phyloP scores from a whole-genome alignment of 2,329 filamentous ascomycete genomes.

The Hymenoscyphus fructigenus region DNA sequence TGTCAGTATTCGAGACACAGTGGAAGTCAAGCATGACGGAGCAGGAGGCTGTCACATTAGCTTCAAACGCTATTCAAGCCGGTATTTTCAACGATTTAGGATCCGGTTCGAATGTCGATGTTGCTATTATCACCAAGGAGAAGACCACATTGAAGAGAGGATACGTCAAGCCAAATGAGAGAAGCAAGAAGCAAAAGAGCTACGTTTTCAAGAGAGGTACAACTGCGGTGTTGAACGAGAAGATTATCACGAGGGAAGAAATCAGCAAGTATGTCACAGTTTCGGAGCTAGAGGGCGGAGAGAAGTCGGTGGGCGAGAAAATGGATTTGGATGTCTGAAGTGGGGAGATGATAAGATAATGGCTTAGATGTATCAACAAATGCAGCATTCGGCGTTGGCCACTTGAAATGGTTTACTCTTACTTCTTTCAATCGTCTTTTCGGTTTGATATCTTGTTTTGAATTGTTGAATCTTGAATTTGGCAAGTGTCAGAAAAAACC shows the following conservation, averaged over 20 bases:
- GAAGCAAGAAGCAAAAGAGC: constrained; percentile 86
- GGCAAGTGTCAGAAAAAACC: no score
- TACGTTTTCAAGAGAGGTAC: constrained; percentile 89
- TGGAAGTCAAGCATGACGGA: constrained; percentile 79
- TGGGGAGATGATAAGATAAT: constrained; percentile 9
- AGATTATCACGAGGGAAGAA: constrained; percentile 91
- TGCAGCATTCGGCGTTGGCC: background rate
- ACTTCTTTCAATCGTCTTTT: background rate
- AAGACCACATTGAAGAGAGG: constrained; percentile 94
- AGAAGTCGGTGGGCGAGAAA: constrained; percentile 61
- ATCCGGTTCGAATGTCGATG: constrained; percentile 95
- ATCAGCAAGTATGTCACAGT: constrained; percentile 93
- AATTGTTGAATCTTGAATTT: no score
- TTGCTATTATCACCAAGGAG: constrained; percentile 90
- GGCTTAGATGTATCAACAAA: constrained; percentile 19
- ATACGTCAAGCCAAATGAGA: constrained; percentile 89
- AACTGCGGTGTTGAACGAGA: constrained; percentile 95
- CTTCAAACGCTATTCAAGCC: constrained; percentile 84
- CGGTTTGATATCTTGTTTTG: no score
- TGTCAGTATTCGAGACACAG: constrained; percentile 96
- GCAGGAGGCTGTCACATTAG: constrained; percentile 80
- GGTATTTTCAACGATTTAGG: constrained; percentile 99
- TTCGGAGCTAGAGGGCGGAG: constrained; percentile 63
- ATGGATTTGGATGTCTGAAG: constrained; percentile 66
- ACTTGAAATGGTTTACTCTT: background rate